Conservation (phyloP, 345 rosid species). For the Firmiana major region DNA sequence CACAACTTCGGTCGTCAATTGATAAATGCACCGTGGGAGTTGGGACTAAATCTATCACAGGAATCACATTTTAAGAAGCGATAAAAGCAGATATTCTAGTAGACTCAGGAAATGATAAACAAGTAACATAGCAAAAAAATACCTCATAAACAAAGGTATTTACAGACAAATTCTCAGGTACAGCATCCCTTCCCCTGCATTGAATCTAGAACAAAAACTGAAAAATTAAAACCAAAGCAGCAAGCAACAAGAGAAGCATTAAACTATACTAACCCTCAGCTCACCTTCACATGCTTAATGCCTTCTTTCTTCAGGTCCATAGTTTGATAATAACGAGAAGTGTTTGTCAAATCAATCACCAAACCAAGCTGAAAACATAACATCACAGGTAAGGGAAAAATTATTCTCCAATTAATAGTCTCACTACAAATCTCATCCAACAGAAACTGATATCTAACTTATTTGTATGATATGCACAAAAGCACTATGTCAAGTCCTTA, state of each 20-base stretch:
- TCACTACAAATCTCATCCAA: neutral
- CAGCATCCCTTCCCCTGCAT: conserved; percentile 91
- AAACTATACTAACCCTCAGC: conserved; percentile 4
- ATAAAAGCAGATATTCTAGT: neutral
- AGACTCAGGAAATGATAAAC: neutral
- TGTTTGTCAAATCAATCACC: conserved; percentile 98
- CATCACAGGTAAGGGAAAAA: neutral
- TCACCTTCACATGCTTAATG: conserved; percentile 91
- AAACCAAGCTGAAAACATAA: conserved; percentile 71
- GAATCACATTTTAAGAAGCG: conserved; percentile 3
- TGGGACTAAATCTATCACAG: neutral
- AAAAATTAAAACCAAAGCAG: conserved; percentile 9
- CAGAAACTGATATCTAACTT: neutral
- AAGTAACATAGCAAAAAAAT: conserved; percentile 17
- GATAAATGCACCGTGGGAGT: neutral
- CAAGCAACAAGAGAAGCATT: neutral
- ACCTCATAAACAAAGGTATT: conserved; percentile 90
- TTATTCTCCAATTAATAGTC: neutral
- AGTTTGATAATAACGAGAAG: conserved; percentile 75
- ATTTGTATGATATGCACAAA: neutral
- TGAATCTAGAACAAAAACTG: conserved; percentile 57
- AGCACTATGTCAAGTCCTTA: neutral
- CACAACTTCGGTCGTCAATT: neutral
- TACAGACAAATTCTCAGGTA: conserved; percentile 81
- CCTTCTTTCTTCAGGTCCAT: conserved; percentile 76